phyloP scores from a whole-genome alignment of 1,139 yeast species.

The Hansenula sp. region DNA sequence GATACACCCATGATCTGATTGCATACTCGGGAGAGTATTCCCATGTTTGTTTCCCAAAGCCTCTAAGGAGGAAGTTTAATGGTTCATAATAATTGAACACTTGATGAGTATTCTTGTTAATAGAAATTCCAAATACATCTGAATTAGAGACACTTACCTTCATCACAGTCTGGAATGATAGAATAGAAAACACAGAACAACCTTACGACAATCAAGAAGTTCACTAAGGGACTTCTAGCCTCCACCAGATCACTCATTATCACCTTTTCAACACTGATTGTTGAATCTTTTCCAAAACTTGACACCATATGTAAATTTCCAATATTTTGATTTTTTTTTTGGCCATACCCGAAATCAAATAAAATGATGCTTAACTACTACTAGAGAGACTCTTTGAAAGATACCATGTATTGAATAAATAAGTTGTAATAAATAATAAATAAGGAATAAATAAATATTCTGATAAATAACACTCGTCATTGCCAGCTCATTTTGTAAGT shows the following conservation, averaged over 20 bases:
- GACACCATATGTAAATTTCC: too few relatives aligned
- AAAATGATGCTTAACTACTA: too few relatives aligned
- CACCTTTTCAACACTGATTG: background rate
- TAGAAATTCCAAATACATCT: background rate
- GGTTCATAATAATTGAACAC: conserved; percentile 92
- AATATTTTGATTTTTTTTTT: too few relatives aligned
- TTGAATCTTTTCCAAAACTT: too few relatives aligned
- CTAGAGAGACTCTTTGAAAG: too few relatives aligned
- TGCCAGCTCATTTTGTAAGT: conserved; percentile 4
- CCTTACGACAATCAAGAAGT: conserved; percentile 8
- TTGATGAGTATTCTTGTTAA: background rate
- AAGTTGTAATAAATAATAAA: conserved; percentile 4
- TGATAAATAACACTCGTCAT: conserved; percentile 3
- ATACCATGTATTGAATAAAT: background rate
- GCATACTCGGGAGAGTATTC: conserved; percentile 92
- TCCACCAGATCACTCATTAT: background rate
- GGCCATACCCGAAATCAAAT: too few relatives aligned
- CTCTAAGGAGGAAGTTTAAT: conserved; percentile 68
- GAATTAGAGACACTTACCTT: conserved; percentile 28
- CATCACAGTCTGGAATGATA: conserved; percentile 80
- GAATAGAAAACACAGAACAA: conserved; percentile 48
- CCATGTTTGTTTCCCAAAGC: conserved; percentile 94
- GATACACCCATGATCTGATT: conserved; percentile 79
- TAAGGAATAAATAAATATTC: conserved; percentile 6
- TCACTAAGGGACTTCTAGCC: background rate